Conservation (phyloP, 2,329 filamentous ascomycete species). For the Clonostachys byssicola region DNA sequence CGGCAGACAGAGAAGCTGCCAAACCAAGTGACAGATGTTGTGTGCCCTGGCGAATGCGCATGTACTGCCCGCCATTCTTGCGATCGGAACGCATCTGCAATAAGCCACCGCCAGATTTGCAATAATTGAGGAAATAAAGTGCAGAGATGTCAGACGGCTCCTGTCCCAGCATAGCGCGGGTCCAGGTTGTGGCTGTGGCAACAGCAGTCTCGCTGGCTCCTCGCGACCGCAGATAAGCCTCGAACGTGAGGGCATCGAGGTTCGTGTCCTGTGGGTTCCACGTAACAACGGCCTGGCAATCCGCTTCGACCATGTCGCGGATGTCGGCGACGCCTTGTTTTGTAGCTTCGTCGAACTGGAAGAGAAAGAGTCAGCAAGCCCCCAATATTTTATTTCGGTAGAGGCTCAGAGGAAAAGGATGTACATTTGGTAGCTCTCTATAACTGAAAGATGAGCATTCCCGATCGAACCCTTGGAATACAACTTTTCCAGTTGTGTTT, state of each 20-base stretch:
- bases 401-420: neutral
- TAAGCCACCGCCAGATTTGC: conserved; percentile 45
- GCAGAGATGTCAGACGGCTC: conserved; percentile 45
- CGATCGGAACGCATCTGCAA: conserved; percentile 47
- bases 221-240: conserved; percentile 16
- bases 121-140: conserved; percentile 51
- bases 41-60: conserved; percentile 42
- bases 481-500: conserved; percentile 35
- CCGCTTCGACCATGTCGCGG: conserved; percentile 16
- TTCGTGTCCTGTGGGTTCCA: conserved; percentile 8
- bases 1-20: conserved; percentile 21
- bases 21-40: conserved; percentile 32
- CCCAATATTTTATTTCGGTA: neutral
- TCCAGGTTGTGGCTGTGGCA: conserved; percentile 35
- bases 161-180: conserved; percentile 43
- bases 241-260: conserved; percentile 18
- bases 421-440: conserved; percentile 13
- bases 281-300: conserved; percentile 16
- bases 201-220: conserved; percentile 17
- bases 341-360: conserved; percentile 2
- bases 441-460: conserved; percentile 9
- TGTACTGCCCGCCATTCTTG: conserved; percentile 46
- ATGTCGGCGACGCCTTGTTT: conserved; percentile 5
- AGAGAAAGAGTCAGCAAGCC: neutral
- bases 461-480: conserved; percentile 33